Base-by-base conservation (phyloP, 164 flowering plant genomes). In the Houttuynia cordata region DNA sequence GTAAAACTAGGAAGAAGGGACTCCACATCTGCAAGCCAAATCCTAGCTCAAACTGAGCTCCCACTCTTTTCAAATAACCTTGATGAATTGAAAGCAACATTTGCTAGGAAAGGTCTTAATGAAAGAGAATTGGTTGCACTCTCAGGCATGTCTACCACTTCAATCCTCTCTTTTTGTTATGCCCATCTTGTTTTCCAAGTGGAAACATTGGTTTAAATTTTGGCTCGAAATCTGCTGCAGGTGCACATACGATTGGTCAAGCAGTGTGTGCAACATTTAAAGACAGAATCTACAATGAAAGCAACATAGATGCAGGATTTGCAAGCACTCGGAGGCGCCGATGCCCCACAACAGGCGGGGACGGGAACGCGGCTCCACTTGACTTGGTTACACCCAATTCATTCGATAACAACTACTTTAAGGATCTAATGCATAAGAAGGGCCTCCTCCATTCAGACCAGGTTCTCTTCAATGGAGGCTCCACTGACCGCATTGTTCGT, bases 341-440 rank as follows among this genome's bases (percentile, higher is more conserved):
- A n/a, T n/a, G n/a, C n/a, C n/a, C n/a, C n/a, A n/a, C n/a, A n/a
- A n/a, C n/a, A n/a, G n/a, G n/a, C n/a, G n/a, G n/a, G n/a, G n/a
- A n/a, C n/a, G n/a, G n/a, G n/a, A n/a, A n/a, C n/a, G n/a, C n/a
- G n/a, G n/a, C n/a, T n/a, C n/a, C n/a, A n/a, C n/a, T n/a, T n/a
- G n/a, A n/a, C n/a, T n/a, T n/a, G n/a, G n/a, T n/a, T n/a, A n/a
- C n/a, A n/a, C n/a, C n/a, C n/a, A n/a, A n/a, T n/a, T n/a, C 71
- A 0, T 78, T 78, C 55, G 84, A 77, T 61, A 76, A 70, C 65
- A 75, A 74, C 64, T 82, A 77, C 72, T 82, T 63, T 76, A 77
- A 76, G 65, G 79, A 75, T 51, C 61, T 83, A 24, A 42, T 67
- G 7, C 42, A 55, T 30, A 45, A 23, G 37, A 61, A 67, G 50